These are phyloP conservation scores for Amphirosellinia nigrospora DNA, from an alignment of 495 filamentous ascomycete species.

Conservation along the genomic window DNA sequence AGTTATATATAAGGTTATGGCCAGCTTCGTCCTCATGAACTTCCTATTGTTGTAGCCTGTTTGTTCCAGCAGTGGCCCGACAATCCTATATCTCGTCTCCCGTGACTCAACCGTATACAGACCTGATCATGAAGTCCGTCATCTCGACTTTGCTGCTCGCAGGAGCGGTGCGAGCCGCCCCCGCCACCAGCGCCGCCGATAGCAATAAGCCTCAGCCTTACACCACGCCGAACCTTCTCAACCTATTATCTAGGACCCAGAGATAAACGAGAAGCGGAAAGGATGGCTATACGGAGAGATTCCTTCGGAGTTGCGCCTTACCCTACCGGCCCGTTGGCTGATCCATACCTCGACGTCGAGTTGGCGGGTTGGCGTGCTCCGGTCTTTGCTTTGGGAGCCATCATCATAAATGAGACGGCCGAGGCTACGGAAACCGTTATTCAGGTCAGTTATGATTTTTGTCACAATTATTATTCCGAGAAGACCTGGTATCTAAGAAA, in stretches of 20 bases:
- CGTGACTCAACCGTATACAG: constrained; percentile 2
- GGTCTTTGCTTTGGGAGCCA: constrained; percentile 10
- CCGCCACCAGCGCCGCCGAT: not conserved
- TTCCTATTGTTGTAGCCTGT: not conserved
- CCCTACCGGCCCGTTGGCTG: constrained; percentile 5
- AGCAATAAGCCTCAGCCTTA: not conserved
- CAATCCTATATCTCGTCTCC: not conserved
- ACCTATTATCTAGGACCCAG: constrained; percentile 6
- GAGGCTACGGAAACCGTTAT: constrained; percentile 6
- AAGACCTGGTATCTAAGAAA: not conserved
- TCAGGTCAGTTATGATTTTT: constrained; percentile 5
- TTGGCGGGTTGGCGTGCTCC: not conserved
- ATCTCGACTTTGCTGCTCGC: constrained; percentile 17
- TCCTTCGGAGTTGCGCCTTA: constrained; percentile 19
- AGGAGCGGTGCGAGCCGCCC: constrained; percentile 11
- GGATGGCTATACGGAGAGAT: constrained; percentile 22
- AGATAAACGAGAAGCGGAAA: constrained; percentile 19
- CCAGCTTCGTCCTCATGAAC: not conserved
- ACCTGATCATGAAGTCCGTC: constrained; percentile 6
- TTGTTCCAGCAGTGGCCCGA: not conserved
- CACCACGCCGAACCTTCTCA: not conserved
- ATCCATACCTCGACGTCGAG: not conserved
- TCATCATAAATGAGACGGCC: constrained; percentile 1
- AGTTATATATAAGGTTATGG: constrained; percentile 17
- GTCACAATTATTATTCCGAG: not conserved